Evolutionary conservation across 2,329 filamentous ascomycete species (phyloP), one percentile per base, ranked within the genome.

Genomic region (Fragosphaeria purpurea): DNA sequence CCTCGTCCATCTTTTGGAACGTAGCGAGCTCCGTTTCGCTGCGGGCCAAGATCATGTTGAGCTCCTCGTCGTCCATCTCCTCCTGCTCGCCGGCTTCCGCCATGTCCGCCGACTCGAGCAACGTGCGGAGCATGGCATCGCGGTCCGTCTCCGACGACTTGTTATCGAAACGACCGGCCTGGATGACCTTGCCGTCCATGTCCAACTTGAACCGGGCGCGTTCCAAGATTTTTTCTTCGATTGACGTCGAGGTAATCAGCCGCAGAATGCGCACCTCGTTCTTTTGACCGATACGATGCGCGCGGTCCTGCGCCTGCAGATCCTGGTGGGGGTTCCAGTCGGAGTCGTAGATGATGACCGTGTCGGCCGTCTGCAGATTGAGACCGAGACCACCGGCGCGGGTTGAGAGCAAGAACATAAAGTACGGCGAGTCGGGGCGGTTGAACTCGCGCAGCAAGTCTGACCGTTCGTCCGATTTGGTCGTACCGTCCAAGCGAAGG

Each of bases 321-420:
- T 98, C 93, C 68, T 98, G 93, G 65, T 97, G 91, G 64, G 93
- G 93, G 68, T 98, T 98, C 93, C 93, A 98, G 72, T 98, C 93
- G 0, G 93, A 98, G 64, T 98, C 93, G 70, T 96, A 98, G 63
- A 98, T 98, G 68, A 98, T 96, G 71, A 98, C 93, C 1, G 93
- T 98, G 68, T 98, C 93, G 41, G 93, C 93, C 44, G 91, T 96
- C 69, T 98, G 93, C 66, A 98, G 68, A 63, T 98, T 98, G 58
- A 98, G 78, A 77, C 93, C 93, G 9, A 98, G 78, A 79, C 93
- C 93, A 83, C 93, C 93, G 55, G 93, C 93, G 75, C 93, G 91
- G 31, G 93, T 98, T 4, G 93, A 98, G n/a, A 98, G 80, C 67
- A 98, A 70, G 74, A 98, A 98, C 71, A 94, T 95, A 68, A 97